phyloP scores from a whole-genome alignment of 805 yeast genomes.

The Yarrowia sp. region DNA sequence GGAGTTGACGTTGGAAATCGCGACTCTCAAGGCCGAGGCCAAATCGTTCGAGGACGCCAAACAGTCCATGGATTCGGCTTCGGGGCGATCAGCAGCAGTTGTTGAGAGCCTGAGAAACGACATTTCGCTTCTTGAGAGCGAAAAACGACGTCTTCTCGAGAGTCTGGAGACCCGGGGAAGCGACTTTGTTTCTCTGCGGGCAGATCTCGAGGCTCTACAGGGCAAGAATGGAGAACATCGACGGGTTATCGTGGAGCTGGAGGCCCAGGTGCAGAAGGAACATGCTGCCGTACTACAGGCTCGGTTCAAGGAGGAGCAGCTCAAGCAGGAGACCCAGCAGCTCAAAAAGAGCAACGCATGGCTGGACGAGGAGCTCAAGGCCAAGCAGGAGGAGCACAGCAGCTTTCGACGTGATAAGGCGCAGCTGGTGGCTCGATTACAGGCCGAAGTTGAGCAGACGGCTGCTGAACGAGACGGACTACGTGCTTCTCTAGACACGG shows the following conservation, averaged over 20 bases:
- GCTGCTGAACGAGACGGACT: constrained; percentile 37
- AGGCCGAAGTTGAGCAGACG: constrained; percentile 40
- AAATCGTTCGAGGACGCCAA: not conserved
- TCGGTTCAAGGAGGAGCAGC: constrained; percentile 40
- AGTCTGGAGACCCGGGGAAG: constrained; percentile 34
- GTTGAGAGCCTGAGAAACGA: constrained; percentile 40
- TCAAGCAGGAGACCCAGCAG: constrained; percentile 45
- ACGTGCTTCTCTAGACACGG: constrained; percentile 35
- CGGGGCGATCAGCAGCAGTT: not conserved
- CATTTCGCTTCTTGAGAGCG: constrained; percentile 40
- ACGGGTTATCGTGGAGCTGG: constrained; percentile 42
- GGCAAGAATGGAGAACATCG: constrained; percentile 42
- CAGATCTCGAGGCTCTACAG: constrained; percentile 43
- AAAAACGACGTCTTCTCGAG: constrained; percentile 35
- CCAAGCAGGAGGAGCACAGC: constrained; percentile 38
- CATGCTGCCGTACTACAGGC: constrained; percentile 35
- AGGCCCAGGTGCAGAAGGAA: constrained; percentile 39
- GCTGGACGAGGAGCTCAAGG: constrained; percentile 42
- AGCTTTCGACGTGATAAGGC: constrained; percentile 36
- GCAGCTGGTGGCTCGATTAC: constrained; percentile 37
- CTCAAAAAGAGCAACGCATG: constrained; percentile 43
- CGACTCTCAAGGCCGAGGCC: not conserved
- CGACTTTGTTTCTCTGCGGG: constrained; percentile 37
- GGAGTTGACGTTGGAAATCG: not conserved
- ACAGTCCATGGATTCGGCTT: not conserved